Evolutionary conservation across 164 flowering plant species (phyloP), one percentile per base, ranked within the genome.

Genomic region (Pachysandra terminalis): DNA sequence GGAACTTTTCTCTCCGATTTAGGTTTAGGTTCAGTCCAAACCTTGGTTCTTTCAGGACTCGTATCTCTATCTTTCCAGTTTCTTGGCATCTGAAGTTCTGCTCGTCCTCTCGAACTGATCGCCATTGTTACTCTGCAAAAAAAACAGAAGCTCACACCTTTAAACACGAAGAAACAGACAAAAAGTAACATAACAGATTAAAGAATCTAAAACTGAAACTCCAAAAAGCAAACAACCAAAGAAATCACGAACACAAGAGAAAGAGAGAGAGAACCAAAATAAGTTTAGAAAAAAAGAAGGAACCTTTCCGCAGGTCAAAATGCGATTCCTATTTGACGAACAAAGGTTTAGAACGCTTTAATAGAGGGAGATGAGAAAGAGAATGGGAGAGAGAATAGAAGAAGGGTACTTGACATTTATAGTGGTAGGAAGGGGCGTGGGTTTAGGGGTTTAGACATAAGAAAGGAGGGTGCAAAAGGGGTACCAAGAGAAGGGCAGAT

Each of bases 1-100:
- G 89, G 75, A 13, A 92, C 89, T 77, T 73, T 82, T 32, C 79
- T 77, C 27, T 76, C 76, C 1, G 37, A 37, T 49, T 66, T 80
- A 27, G 65, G 64, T 53, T 69, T 64, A 2, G 79, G 82, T 37
- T 81, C 81, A 0, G 71, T 68, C 84, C 83, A 81, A 28, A 81
- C 77, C 59, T 52, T 80, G 25, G 80, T 81, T 62, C 81, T 72
- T 59, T 77, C 80, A 8, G 81, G 81, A 59, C 78, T 78, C 23
- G 67, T 63, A 15, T 78, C 76, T 53, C 62, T 67, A 45, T 68
- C 69, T n/a, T 66, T 77, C 65, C 59, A 71, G 52, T 70, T 78
- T 37, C 63, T 69, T 3, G 73, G 63, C 28, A 77, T 26, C 27
- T 32, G 65, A 40, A 60, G 56, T 56, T 77, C 81, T 35, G 71